Evolutionary conservation across 805 yeast genomes (phyloP).

Genomic region (Jamesozyma hellenica): DNA sequence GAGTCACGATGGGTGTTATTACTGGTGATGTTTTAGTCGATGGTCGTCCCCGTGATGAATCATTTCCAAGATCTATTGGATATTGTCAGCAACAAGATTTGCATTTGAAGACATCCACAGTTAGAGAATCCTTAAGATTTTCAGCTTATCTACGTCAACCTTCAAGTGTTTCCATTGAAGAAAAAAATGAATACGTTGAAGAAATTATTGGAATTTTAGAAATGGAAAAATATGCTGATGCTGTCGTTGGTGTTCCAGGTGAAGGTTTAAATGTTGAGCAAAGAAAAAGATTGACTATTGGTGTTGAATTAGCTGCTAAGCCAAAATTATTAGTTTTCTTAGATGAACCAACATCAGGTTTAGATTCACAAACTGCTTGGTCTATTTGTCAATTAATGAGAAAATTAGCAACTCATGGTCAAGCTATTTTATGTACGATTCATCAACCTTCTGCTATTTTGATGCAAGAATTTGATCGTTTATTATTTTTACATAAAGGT

Average conservation of each 20-base stretch:
- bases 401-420: constrained; percentile 50
- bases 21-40: constrained; percentile 60
- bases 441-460: constrained; percentile 73
- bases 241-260: constrained; percentile 60
- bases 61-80: constrained; percentile 56
- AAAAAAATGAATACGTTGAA: constrained; percentile 58
- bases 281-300: constrained; percentile 49
- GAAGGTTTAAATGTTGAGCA: constrained; percentile 53
- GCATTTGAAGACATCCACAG: constrained; percentile 56
- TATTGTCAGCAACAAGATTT: constrained; percentile 73
- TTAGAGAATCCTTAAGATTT: constrained; percentile 60
- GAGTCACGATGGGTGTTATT: constrained; percentile 61
- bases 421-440: constrained; percentile 60
- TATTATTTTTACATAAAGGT: constrained; percentile 58
- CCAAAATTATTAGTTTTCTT: constrained; percentile 47
- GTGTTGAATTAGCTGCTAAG: constrained; percentile 55
- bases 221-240: constrained; percentile 56
- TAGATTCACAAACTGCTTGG: constrained; percentile 52
- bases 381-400: constrained; percentile 48
- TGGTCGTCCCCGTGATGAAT: constrained; percentile 48
- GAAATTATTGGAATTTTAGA: constrained; percentile 50
- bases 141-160: constrained; percentile 65
- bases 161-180: constrained; percentile 36
- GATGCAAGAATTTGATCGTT: constrained; percentile 67
- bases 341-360: constrained; percentile 60